A percentile compares a stretch with the other conserved stretches of the same genome.
Evolutionary conservation across 169 alveolate genomes (phyloP).

Genomic region (Plasmodium chabaudi): DNA sequence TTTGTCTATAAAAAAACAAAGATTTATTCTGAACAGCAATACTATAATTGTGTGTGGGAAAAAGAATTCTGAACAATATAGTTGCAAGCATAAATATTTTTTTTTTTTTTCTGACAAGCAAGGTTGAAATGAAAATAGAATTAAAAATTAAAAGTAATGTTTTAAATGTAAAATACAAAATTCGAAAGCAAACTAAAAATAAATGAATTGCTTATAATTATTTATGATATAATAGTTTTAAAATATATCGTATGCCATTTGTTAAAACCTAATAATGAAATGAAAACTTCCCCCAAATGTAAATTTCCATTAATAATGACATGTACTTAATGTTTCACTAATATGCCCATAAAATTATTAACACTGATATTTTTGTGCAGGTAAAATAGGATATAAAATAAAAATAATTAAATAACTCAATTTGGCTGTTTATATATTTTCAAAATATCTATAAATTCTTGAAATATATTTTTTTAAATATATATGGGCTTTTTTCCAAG

Average conservation of each 20-base stretch:
- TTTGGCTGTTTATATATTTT: conserved; percentile 10
- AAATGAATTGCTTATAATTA: background rate
- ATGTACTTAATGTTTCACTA: too few species aligned
- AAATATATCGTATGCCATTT: background rate
- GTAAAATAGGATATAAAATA: too few species aligned
- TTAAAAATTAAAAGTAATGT: background rate
- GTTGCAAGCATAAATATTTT: conserved; percentile 1
- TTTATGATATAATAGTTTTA: background rate
- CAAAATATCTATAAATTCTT: conserved; percentile 49
- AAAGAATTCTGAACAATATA: conserved; percentile 21
- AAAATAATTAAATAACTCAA: too few species aligned
- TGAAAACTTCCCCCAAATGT: too few species aligned
- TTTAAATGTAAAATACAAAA: background rate
- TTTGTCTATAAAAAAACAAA: background rate
- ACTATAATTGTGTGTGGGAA: conserved; percentile 4
- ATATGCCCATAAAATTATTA: too few species aligned
- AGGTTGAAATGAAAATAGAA: background rate
- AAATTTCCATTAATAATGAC: too few species aligned
- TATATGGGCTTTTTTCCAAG: conserved; percentile 25
- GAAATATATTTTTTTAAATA: conserved; percentile 10
- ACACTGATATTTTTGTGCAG: too few species aligned
- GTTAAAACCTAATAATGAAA: too few species aligned
- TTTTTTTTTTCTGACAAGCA: conserved; percentile 6
- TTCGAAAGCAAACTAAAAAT: background rate
- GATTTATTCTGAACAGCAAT: conserved; percentile 54